Base-by-base conservation (phyloP, 495 filamentous ascomycete genomes). In the Aspergillus nanangensis region DNA sequence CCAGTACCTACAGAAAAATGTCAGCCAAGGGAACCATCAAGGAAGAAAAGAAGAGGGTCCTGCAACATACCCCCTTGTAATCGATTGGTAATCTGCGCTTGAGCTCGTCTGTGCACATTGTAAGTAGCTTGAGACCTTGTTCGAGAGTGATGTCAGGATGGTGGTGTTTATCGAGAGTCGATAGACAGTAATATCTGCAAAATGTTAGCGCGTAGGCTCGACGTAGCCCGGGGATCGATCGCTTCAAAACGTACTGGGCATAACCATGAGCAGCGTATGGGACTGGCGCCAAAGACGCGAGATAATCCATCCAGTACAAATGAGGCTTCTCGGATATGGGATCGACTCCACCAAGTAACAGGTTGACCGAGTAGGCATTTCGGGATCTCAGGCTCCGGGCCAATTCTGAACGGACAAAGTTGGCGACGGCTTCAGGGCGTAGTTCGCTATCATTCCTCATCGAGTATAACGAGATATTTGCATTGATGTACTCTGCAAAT, bases 401-500 rank as follows among this genome's bases (percentile, higher is more conserved):
- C 41, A 99, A 79, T 70, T 97, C 90, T 56, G 86, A 82, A 48
- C 93, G 88, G 49, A 96, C 89, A 60, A 96, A 97, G 73, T 83
- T 84, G 37, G 89, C 86, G 23, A 96, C 83, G 10, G 91, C 93
- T 20, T 84, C 79, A 11, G 93, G 91, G 29, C 86, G 86, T 38
- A 99, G 80, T 55, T 95, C 89, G 57, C 85, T 84, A 57, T 89
- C 84, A 62, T 97, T 97, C 51, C 93, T 90, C 91, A 96, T 99
- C 52, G 87, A 88, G 70, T 99, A 99, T 61, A 99, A 86, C 67
- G 92, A 87, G 58, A 94, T 84, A 63, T 99, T 97, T 52, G 93
- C 94, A 81, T 96, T 90, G 70, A 97, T 90, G 73, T 90, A 97
- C 75, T 99, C 93, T 58, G 93, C 89, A 66, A 99, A 99, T 82